Conservation (phyloP, 768 basidiomycete species). For the Neoboletus magnificus region DNA sequence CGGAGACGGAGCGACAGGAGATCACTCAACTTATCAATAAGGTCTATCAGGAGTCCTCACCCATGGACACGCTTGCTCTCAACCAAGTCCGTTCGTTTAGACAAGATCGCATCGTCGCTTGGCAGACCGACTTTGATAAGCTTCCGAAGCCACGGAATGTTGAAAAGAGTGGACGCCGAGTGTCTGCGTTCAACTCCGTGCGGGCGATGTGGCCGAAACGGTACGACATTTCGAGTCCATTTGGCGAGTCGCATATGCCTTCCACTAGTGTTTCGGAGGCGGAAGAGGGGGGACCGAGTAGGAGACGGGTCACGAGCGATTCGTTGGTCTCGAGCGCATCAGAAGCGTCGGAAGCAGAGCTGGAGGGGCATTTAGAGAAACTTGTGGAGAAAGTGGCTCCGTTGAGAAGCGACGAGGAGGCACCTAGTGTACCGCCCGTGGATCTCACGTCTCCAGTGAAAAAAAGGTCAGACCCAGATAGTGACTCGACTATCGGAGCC, state of each 20-base stretch:
- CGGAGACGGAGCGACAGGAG: constrained; percentile 72
- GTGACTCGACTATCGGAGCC: constrained; percentile 82
- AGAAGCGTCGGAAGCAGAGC: constrained; percentile 66
- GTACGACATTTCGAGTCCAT: constrained; percentile 50
- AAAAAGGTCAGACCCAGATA: constrained; percentile 63
- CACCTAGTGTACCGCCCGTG: constrained; percentile 3
- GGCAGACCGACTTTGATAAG: constrained; percentile 90
- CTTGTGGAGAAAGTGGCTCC: constrained; percentile 16
- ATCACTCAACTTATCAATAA: constrained; percentile 69
- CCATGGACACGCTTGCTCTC: constrained; percentile 83
- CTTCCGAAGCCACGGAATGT: constrained; percentile 67
- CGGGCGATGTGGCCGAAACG: constrained; percentile 69
- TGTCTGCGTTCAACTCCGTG: constrained; percentile 67
- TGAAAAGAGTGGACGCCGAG: constrained; percentile 51
- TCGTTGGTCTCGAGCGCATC: constrained; percentile 68
- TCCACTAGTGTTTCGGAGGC: constrained; percentile 72
- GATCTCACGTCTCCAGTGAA: constrained; percentile 12
- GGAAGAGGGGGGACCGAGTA: constrained; percentile 52
- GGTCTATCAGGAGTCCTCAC: constrained; percentile 75
- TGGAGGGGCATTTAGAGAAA: constrained; percentile 27
- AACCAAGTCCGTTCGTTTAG: constrained; percentile 83
- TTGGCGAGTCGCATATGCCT: constrained; percentile 52
- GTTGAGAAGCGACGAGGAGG: constrained; percentile 18
- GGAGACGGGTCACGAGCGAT: constrained; percentile 50
- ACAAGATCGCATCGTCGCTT: constrained; percentile 94